Base-by-base conservation (phyloP, 108 stramenopile species). In the Chaetoceros tenuissimus region DNA sequence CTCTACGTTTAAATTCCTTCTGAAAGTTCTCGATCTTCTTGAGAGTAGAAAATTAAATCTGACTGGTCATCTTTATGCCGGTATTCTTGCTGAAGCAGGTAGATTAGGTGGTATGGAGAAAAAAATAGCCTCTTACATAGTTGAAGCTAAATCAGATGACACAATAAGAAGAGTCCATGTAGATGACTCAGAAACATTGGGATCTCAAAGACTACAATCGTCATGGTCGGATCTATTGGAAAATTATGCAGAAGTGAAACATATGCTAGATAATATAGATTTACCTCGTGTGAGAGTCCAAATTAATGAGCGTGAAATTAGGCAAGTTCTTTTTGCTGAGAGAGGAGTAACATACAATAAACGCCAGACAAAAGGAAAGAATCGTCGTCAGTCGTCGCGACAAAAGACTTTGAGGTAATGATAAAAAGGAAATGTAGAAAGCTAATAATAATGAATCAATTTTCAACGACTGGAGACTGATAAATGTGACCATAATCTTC, bases 1-100 rank as follows among this genome's bases (percentile, higher is more conserved):
- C 13, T 66, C 52, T 24, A 82, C 62, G 34, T 90, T 84, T 62
- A 19, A 69, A 29, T 86, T 84, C 59, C 63, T 86, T 8, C 69
- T 90, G 1, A 86, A 80, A 62, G 66, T 90, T 18, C 44, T 86
- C 13, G 89, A 90, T 57, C 66, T 81, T 16, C 13, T 86, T 17
- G 64, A 69, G 44, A 51, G 17, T n/a, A 75, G 89, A 31, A 90
- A 84, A 25, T 59, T 90, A 27, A 55, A 70, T 13, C 66, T 79
- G 2, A 82, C 85, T 58, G 72, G 80, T 18, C 34, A 56, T 0
- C 69, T 90, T 5, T 90, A 90, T 51, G 47, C 89, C 0, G 64
- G 80, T 31, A 69, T 78, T 46, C 49, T 90, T 34, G 40, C 68
- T 20, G 64, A 57, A 24, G 82, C 78, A 24, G 61, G 68, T 25